These are phyloP conservation scores for Mollisiaceae sp. DNA, from an alignment of 2,329 filamentous ascomycete genomes.

Conservation along the genomic window DNA sequence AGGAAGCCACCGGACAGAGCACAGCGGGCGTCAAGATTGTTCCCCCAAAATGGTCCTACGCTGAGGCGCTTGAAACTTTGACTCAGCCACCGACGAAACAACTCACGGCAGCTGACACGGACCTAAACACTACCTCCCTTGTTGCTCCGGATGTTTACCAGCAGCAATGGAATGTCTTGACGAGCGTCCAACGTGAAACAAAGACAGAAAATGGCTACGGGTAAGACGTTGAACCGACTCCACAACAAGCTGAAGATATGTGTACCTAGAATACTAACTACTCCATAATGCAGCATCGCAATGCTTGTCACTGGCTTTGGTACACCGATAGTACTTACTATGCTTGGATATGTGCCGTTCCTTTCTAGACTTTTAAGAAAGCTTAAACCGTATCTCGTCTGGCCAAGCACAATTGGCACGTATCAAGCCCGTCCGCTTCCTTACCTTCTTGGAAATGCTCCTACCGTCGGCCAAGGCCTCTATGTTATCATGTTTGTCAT, in stretches of 20 bases:
- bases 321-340: not conserved
- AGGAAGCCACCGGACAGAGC: slow-evolving; percentile 23
- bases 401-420: not conserved
- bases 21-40: slow-evolving; percentile 19
- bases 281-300: not conserved
- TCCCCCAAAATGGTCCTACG: not conserved
- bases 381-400: not conserved
- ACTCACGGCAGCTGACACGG: not conserved
- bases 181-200: not conserved
- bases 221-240: not conserved
- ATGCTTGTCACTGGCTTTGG: not conserved
- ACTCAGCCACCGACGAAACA: not conserved
- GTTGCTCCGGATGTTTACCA: not conserved
- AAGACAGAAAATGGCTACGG: not conserved
- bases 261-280: not conserved
- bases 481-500: slow-evolving; percentile 6
- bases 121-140: not conserved
- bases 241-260: not conserved
- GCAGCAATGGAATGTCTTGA: not conserved
- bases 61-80: not conserved
- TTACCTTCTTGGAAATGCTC: not conserved
- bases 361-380: not conserved
- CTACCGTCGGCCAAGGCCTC: not conserved
- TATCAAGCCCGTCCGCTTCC: not conserved
- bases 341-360: not conserved